Evolutionary conservation across 2,329 filamentous ascomycete species (phyloP).

Genomic region (Rutstroemia sydowiana): DNA sequence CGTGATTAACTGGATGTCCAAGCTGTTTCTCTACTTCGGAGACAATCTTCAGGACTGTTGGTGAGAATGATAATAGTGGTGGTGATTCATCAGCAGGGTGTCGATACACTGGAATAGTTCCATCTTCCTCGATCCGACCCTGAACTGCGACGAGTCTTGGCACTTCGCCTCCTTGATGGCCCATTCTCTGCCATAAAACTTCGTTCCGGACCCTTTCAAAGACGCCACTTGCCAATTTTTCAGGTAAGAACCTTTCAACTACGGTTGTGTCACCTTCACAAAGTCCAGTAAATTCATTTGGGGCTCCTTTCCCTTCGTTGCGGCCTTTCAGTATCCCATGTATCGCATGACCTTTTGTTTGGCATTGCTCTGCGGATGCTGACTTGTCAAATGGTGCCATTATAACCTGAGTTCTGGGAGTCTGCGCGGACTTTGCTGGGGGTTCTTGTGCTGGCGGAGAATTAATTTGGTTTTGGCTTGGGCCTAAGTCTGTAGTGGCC

Average conservation of each 20-base stretch:
- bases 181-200: slow-evolving; percentile 85
- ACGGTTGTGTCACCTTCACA: slow-evolving; percentile 79
- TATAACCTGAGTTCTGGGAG: too few relatives aligned
- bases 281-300: slow-evolving; percentile 30
- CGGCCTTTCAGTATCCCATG: neutral
- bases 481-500: neutral
- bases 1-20: slow-evolving; percentile 82
- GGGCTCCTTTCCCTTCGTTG: neutral
- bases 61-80: slow-evolving; percentile 67
- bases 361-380: slow-evolving; percentile 3
- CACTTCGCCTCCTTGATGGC: slow-evolving; percentile 83
- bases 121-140: slow-evolving; percentile 60
- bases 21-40: slow-evolving; percentile 61
- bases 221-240: slow-evolving; percentile 45
- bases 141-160: slow-evolving; percentile 88
- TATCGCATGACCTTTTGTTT: neutral
- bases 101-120: slow-evolving; percentile 81
- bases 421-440: neutral
- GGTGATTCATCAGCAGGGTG: slow-evolving; percentile 88
- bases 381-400: too few relatives aligned
- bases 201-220: slow-evolving; percentile 68
- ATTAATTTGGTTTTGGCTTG: neutral
- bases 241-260: slow-evolving; percentile 60
- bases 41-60: slow-evolving; percentile 62
- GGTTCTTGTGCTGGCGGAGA: neutral